Percentiles rank a stretch among this genome's conserved stretches.
These are phyloP conservation scores for Tylopilus rubrobrunneus DNA, from an alignment of 768 basidiomycete species.

Conservation along the genomic window DNA sequence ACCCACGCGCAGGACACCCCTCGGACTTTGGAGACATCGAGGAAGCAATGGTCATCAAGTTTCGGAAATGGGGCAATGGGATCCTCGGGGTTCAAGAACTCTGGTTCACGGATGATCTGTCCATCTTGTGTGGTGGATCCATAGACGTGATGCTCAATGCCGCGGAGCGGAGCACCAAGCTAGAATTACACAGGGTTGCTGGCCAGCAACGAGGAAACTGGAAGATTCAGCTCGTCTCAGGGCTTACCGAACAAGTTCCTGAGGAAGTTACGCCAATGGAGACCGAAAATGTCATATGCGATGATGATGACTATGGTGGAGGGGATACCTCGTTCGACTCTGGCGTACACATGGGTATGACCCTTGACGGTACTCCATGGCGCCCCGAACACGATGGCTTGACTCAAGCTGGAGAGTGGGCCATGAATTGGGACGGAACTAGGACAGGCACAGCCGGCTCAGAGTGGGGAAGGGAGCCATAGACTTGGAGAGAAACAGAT, in stretches of 20 bases:
- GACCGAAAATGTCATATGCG: conserved; percentile 13
- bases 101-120: conserved; percentile 44
- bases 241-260: conserved; percentile 5
- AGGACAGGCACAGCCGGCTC: not conserved
- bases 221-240: conserved; percentile 29
- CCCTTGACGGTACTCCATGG: conserved; percentile 3
- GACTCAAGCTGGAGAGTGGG: conserved; percentile 15
- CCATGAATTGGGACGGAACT: not conserved
- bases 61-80: conserved; percentile 51
- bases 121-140: conserved; percentile 33
- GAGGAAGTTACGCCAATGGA: conserved; percentile 7
- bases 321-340: conserved; percentile 27
- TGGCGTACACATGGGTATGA: conserved; percentile 20
- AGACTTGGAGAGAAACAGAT: conserved; percentile 1
- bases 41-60: conserved; percentile 43
- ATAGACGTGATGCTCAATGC: conserved; percentile 26
- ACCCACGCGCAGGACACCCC: conserved; percentile 45
- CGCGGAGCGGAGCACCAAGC: conserved; percentile 20
- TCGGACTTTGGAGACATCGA: conserved; percentile 45
- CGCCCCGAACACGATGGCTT: conserved; percentile 9
- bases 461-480: conserved; percentile 1
- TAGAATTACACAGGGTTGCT: conserved; percentile 23
- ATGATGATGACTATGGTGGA: conserved; percentile 19
- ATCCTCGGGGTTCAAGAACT: conserved; percentile 42
- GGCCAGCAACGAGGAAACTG: conserved; percentile 24